Evolutionary conservation across 23 red algal genomes (phyloP).

Genomic region (Gracilariopsis chorda): DNA sequence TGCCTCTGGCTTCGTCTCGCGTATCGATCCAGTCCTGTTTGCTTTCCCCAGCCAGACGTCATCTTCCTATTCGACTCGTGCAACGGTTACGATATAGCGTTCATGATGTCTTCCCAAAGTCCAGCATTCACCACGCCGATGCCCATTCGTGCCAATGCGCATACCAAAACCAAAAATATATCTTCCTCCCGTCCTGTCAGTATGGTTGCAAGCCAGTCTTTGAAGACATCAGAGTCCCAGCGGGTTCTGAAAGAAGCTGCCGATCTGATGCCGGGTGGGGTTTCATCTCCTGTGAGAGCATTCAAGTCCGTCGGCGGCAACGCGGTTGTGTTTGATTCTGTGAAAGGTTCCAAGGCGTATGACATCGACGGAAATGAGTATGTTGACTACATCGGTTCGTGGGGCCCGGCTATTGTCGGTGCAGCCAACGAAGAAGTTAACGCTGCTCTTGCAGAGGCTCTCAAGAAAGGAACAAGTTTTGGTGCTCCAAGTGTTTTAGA

Average conservation of each 20-base stretch:
- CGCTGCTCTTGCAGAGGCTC: constrained; percentile 67
- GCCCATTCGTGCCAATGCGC: not conserved
- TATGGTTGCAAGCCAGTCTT: constrained; percentile 73
- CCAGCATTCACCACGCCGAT: constrained; percentile 31
- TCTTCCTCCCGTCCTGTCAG: not conserved
- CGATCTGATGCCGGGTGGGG: constrained; percentile 96
- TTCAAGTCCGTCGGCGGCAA: constrained; percentile 94
- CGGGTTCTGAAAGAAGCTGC: constrained; percentile 84
- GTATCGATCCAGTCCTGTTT: no score
- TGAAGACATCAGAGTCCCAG: constrained; percentile 75
- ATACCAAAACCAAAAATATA: not conserved
- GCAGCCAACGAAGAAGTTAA: constrained; percentile 94
- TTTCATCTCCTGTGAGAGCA: constrained; percentile 91
- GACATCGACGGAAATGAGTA: constrained; percentile 99
- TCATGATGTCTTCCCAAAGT: not conserved
- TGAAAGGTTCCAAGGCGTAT: constrained; percentile 87
- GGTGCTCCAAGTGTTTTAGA: constrained; percentile 94
- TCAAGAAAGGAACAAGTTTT: constrained; percentile 92
- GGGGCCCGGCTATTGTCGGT: constrained; percentile 96
- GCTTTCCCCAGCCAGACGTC: no score
- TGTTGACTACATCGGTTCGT: constrained; percentile 98
- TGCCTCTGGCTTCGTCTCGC: no score
- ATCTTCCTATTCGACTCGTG: no score
- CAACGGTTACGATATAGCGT: no score
- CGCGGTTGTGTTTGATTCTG: constrained; percentile 93